A percentile compares a stretch with the other conserved stretches of the same genome.
These are phyloP conservation scores for Talaromyces ruber DNA, from an alignment of 495 filamentous ascomycete species.

Conservation along the genomic window DNA sequence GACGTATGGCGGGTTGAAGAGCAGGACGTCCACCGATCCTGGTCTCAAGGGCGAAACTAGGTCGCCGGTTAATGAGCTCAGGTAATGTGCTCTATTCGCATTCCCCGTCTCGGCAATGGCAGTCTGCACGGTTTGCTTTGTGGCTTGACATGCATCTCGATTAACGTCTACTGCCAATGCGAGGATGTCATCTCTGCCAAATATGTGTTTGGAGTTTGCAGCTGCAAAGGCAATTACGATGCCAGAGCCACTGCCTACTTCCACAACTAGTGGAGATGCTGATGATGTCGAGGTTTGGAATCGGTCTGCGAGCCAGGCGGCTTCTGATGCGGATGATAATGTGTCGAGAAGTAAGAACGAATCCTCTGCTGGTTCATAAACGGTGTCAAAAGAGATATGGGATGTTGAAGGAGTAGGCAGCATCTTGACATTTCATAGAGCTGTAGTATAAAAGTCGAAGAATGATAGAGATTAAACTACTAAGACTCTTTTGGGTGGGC, in stretches of 20 bases:
- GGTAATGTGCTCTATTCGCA: constrained; percentile 10
- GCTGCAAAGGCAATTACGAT: constrained; percentile 81
- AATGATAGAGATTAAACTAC: neutral
- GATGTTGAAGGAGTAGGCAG: constrained; percentile 87
- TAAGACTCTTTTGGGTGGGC: neutral
- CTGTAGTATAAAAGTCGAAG: neutral
- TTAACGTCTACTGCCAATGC: constrained; percentile 77
- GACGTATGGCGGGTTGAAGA: constrained; percentile 97
- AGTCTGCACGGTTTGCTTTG: constrained; percentile 48
- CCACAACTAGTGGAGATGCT: constrained; percentile 56
- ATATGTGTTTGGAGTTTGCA: constrained; percentile 62
- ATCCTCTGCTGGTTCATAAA: constrained; percentile 94
- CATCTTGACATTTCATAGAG: constrained; percentile 38
- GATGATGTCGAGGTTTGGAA: constrained; percentile 24
- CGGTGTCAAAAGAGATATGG: constrained; percentile 73
- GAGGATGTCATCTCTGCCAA: constrained; percentile 62
- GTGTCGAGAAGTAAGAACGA: constrained; percentile 93
- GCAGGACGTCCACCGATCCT: constrained; percentile 63
- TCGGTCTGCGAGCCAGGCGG: constrained; percentile 55
- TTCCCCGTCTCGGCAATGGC: constrained; percentile 34
- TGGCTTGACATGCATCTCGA: constrained; percentile 64
- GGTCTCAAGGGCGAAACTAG: constrained; percentile 49
- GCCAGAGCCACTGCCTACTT: constrained; percentile 85
- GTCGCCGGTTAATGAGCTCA: constrained; percentile 58
- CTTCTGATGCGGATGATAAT: constrained; percentile 64